Conservation (phyloP, 148 eudicot genomes). For the Persicaria tinctoria region DNA sequence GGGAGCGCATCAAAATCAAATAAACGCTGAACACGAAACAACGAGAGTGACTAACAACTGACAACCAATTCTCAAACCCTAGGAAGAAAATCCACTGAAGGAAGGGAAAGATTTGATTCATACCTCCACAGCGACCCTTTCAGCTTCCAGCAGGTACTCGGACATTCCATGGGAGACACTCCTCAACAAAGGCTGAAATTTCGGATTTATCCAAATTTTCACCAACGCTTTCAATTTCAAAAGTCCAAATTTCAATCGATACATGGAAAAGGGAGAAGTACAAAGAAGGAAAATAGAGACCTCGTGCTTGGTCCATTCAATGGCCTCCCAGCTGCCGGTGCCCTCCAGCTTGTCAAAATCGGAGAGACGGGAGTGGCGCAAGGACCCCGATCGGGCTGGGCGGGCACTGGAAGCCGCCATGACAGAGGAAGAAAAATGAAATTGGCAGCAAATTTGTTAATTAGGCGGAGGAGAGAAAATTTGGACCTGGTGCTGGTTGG, state of each 20-base stretch:
- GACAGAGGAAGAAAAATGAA: not conserved
- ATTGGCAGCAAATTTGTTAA: no score
- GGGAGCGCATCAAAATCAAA: no score
- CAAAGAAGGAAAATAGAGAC: slow-evolving; percentile 18
- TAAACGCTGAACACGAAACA: no score
- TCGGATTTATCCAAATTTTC: no score
- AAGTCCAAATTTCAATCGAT: no score
- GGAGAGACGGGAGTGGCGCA: slow-evolving; percentile 39
- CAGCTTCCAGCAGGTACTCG: slow-evolving; percentile 70
- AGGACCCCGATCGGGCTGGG: slow-evolving; percentile 23
- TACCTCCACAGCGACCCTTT: slow-evolving; percentile 68
- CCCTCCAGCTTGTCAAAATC: slow-evolving; percentile 61
- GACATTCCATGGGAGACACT: slow-evolving; percentile 49
- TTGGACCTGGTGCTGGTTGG: no score
- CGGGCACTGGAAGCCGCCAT: slow-evolving; percentile 42
- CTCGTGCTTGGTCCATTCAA: slow-evolving; percentile 88
- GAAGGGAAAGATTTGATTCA: not conserved
- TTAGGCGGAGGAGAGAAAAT: no score
- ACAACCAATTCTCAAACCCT: not conserved
- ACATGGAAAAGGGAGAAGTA: not conserved
- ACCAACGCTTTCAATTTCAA: no score
- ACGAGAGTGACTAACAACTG: no score
- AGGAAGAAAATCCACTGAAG: no score
- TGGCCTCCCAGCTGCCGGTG: slow-evolving; percentile 70
- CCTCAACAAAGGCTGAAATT: slow-evolving; percentile 46